phyloP scores from a whole-genome alignment of 345 rosid genomes.

The Rhodamnia argentea region DNA sequence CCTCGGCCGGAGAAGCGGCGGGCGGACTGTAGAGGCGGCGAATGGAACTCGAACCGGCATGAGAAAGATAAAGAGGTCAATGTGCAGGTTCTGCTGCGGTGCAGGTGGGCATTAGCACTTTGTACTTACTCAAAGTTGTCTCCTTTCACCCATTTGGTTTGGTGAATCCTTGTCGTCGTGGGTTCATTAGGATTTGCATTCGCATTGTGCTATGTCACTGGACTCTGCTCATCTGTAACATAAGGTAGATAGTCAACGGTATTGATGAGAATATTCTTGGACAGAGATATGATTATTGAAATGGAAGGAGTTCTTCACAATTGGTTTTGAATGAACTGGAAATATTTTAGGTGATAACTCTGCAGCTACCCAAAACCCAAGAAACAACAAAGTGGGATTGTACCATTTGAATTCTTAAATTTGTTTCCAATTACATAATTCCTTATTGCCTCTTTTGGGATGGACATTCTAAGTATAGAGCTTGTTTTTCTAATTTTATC shows the following conservation, averaged over 20 bases:
- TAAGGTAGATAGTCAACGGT: not conserved
- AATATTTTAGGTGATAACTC: not conserved
- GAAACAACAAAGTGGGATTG: not conserved
- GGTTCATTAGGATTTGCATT: not conserved
- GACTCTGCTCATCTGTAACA: not conserved
- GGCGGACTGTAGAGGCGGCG: conserved; percentile 34
- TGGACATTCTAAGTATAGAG: not conserved
- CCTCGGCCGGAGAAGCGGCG: conserved; percentile 86
- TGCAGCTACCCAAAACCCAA: not conserved
- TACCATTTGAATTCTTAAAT: not conserved
- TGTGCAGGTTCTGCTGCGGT: conserved; percentile 78
- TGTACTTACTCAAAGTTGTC: not conserved
- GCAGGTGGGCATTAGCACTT: conserved; percentile 32
- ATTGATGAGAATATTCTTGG: not conserved
- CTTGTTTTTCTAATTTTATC: not conserved
- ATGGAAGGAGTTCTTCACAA: not conserved
- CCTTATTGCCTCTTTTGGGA: not conserved
- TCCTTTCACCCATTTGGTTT: not conserved
- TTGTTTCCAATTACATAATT: not conserved
- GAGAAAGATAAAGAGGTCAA: conserved; percentile 80
- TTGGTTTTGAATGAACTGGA: not conserved
- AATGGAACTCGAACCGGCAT: conserved; percentile 41
- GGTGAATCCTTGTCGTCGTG: not conserved
- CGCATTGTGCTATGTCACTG: not conserved
- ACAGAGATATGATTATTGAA: not conserved